Percentiles rank a stretch among this genome's conserved stretches.
phyloP scores from a whole-genome alignment of 495 filamentous ascomycete species.

The Penicillium tannophilum region DNA sequence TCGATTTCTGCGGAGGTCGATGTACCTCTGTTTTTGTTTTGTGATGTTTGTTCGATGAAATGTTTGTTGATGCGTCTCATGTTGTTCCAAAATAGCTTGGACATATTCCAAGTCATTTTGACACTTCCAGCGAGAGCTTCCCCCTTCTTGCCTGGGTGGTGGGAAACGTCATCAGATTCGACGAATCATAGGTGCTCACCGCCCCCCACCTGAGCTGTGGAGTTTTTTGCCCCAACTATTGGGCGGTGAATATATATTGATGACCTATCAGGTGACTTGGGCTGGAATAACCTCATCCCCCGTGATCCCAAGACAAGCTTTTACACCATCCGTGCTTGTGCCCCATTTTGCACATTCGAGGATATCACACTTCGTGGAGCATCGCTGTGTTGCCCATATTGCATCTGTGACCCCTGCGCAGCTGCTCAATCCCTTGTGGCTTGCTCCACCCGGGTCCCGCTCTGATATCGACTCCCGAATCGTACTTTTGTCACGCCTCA shows the following conservation, averaged over 20 bases:
- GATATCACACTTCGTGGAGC: not conserved
- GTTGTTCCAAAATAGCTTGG: too few species aligned
- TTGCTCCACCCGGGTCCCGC: slow-evolving; percentile 13
- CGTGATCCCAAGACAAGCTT: slow-evolving; percentile 9
- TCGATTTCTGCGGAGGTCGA: too few species aligned
- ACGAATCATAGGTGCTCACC: slow-evolving; percentile 1
- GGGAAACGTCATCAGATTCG: too few species aligned
- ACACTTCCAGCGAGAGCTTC: too few species aligned
- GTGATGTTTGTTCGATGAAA: too few species aligned
- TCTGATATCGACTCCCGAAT: slow-evolving; percentile 14
- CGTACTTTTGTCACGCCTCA: slow-evolving; percentile 20
- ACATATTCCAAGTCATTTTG: too few species aligned
- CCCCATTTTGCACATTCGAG: not conserved
- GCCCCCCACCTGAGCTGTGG: slow-evolving; percentile 22
- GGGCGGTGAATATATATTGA: slow-evolving; percentile 16
- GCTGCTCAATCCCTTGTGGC: slow-evolving; percentile 9
- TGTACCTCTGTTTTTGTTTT: too few species aligned
- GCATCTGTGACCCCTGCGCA: not conserved
- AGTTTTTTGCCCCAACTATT: slow-evolving; percentile 19
- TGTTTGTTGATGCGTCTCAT: too few species aligned
- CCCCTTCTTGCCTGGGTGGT: too few species aligned
- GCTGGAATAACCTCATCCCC: slow-evolving; percentile 34
- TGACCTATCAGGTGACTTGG: slow-evolving; percentile 30
- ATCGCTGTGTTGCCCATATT: not conserved
- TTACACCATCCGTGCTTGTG: slow-evolving; percentile 1